phyloP scores from a whole-genome alignment of 805 yeast species.

The Candida hungchunana region DNA sequence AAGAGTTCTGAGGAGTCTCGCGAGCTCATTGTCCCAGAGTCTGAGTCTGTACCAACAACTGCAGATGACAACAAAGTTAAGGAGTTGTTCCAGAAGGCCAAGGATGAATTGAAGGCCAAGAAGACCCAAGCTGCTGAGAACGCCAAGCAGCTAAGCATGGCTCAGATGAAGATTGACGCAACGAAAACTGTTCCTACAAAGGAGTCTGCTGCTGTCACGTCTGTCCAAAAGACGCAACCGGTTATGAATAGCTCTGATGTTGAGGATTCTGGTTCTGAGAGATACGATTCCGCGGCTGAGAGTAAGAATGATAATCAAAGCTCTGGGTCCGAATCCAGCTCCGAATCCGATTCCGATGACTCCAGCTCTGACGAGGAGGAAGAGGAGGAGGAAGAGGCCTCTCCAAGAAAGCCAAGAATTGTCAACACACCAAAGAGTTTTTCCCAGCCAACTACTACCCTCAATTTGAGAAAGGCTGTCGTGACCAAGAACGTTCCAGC shows the following conservation, averaged over 20 bases:
- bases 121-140: conserved; percentile 7
- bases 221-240: conserved; percentile 1
- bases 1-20: background rate
- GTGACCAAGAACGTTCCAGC: conserved; percentile 8
- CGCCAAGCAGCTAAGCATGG: conserved; percentile 1
- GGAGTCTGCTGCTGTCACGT: conserved; percentile 1
- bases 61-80: conserved; percentile 7
- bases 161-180: conserved; percentile 3
- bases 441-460: conserved; percentile 13
- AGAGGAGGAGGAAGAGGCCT: no score
- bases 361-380: conserved; percentile 26
- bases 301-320: background rate
- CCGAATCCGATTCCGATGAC: conserved; percentile 24
- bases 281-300: conserved; percentile 4
- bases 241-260: conserved; percentile 23
- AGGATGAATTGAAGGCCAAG: conserved; percentile 11
- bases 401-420: conserved; percentile 39
- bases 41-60: conserved; percentile 4
- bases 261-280: conserved; percentile 3
- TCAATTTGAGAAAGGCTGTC: conserved; percentile 16
- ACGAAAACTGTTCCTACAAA: background rate
- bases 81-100: conserved; percentile 13
- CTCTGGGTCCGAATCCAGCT: conserved; percentile 1
- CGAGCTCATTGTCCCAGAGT: conserved; percentile 6
- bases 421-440: conserved; percentile 44